Base-by-base conservation (phyloP, 179 eudicot species). In the Dionaea muscipula region DNA sequence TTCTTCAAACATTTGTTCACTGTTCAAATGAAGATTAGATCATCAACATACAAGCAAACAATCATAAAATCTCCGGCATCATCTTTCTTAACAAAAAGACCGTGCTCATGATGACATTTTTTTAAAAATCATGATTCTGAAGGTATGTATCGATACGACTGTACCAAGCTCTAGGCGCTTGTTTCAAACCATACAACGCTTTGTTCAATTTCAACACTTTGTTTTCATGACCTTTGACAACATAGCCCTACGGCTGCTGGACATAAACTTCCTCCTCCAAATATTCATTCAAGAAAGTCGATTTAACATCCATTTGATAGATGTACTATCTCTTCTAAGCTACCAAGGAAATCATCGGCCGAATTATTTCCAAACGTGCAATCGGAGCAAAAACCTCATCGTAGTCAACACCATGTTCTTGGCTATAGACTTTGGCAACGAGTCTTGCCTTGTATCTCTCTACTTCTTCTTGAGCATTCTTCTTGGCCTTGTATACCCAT, bases 131-230 rank as follows among this genome's bases (percentile, higher is more conserved):
- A 24, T 24, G 24, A 11, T 16, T 26, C 19, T 27, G 27, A 17
- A 59, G 47, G 48, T 31, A 47, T 13, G 47, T 47, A 16, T 59
- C 44, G 31, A 59, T 27, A 15, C 44, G 16, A 23, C 54, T 31
- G 33, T 59, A 47, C 44, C 31, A 59, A 0, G 51, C 23, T 18
- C 50, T 46, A 0, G 26, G 50, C 15, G 16, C 50, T 4, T 46
- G 26, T 16, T 46, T 23, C 54, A 26, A 47, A 18, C 54, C 53
- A 59, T 47, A 59, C 16, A 46, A 17, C 16, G 45, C 63, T 36
- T 46, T 59, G 2, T 21, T 59, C 22, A 47, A 57, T 57, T 57
- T 57, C 9, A 57, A 21, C 17, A 57, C 51, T 26, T 44, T 44
- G 20, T 45, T 23, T 24, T 50, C 22, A 26, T 50, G 31, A 3